A percentile compares a stretch with the other conserved stretches of the same genome.
phyloP scores from a whole-genome alignment of 768 basidiomycete genomes.

The Lactarius pseudohatsudake region DNA sequence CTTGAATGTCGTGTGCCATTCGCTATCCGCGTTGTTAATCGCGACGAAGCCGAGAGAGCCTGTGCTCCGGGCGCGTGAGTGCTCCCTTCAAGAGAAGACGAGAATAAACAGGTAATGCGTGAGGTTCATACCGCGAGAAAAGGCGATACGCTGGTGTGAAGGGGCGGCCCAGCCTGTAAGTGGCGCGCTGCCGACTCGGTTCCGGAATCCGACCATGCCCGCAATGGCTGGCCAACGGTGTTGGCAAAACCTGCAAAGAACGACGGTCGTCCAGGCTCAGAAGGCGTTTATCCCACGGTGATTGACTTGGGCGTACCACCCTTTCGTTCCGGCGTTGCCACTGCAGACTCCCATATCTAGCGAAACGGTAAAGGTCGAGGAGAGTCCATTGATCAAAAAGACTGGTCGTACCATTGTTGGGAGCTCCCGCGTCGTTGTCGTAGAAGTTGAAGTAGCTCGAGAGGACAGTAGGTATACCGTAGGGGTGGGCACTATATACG shows the following conservation, averaged over 20 bases:
- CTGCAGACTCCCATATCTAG: conserved; percentile 51
- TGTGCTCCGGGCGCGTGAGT: conserved; percentile 28
- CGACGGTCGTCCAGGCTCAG: too few species aligned
- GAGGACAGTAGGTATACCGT: conserved; percentile 63
- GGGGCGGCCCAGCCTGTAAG: conserved; percentile 61
- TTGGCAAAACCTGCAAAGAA: conserved; percentile 50
- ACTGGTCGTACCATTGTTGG: conserved; percentile 48
- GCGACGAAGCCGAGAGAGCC: conserved; percentile 60
- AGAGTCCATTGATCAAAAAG: not conserved
- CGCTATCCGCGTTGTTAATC: conserved; percentile 61
- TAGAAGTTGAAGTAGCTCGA: conserved; percentile 56
- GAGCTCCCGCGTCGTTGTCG: conserved; percentile 54
- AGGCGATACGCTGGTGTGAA: conserved; percentile 60
- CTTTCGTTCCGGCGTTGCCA: conserved; percentile 47
- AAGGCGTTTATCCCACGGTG: not conserved
- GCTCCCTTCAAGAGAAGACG: not conserved
- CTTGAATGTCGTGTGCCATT: conserved; percentile 56
- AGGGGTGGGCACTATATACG: conserved; percentile 49
- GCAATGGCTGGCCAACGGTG: conserved; percentile 57
- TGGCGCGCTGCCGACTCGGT: conserved; percentile 51
- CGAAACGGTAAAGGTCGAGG: not conserved
- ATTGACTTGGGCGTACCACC: conserved; percentile 40
- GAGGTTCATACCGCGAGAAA: conserved; percentile 51
- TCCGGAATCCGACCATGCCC: conserved; percentile 63
- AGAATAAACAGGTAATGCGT: too few species aligned